phyloP scores from a whole-genome alignment of 768 basidiomycete species.

The Podaxis pistillaris region DNA sequence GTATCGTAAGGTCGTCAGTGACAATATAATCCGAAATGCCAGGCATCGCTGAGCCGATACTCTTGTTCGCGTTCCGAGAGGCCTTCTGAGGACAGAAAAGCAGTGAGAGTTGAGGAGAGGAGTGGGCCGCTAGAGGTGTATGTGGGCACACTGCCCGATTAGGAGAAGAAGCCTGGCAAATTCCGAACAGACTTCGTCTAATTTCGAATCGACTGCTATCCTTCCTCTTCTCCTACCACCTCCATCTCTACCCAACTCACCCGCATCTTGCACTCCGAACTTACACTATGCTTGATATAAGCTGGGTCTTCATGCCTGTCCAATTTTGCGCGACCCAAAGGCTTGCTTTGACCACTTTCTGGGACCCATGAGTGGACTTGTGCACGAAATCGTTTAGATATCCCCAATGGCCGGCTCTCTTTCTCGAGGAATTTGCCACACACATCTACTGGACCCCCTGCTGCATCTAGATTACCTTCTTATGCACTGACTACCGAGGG shows the following conservation, averaged over 20 bases:
- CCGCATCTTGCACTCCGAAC: background rate
- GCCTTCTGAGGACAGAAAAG: background rate
- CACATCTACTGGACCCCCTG: constrained; percentile 11
- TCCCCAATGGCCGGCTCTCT: constrained; percentile 2
- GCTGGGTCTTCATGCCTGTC: background rate
- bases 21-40: constrained; percentile 58
- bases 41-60: constrained; percentile 20
- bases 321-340: background rate
- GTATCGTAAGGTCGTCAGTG: constrained; percentile 78
- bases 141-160: background rate
- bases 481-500: background rate
- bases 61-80: background rate
- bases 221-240: constrained; percentile 7
- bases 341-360: background rate
- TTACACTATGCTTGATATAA: background rate
- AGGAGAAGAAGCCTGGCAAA: constrained; percentile 11
- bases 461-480: background rate
- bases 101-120: background rate
- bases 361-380: constrained; percentile 3
- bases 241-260: background rate
- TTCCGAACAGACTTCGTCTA: constrained; percentile 9
- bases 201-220: constrained; percentile 5
- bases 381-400: constrained; percentile 2
- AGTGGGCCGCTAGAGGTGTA: background rate
- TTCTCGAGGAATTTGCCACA: constrained; percentile 3